phyloP scores from a whole-genome alignment of 352 stramenopile genomes.

The Thraustochytrium sp. region DNA sequence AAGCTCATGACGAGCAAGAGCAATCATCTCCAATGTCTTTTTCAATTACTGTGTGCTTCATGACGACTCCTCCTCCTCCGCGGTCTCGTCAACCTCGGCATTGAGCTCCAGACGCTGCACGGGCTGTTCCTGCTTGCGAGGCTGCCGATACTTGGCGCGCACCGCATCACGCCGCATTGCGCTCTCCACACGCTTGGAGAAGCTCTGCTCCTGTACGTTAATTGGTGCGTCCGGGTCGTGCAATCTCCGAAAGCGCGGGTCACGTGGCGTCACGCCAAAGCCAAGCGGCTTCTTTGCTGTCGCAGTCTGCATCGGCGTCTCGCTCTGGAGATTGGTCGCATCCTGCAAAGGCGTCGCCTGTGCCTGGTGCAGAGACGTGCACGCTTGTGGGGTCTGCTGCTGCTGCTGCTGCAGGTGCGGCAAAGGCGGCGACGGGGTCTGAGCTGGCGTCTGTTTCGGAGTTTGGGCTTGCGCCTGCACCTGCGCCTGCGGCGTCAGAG shows the following conservation, averaged over 20 bases:
- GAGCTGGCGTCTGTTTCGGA: no score
- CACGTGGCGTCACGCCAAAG: background rate
- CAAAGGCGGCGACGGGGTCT: no score
- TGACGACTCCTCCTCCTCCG: background rate
- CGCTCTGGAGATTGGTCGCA: background rate
- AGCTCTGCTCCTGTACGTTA: background rate
- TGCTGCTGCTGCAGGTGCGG: no score
- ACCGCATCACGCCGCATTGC: background rate
- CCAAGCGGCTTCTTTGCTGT: background rate
- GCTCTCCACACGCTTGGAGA: background rate
- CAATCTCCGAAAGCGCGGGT: background rate
- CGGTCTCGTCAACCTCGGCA: background rate
- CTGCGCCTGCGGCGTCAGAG: no score
- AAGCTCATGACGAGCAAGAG: no score
- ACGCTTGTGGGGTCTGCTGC: no score
- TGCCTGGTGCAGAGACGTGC: no score
- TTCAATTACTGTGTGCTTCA: no score
- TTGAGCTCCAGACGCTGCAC: background rate
- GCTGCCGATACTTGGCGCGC: background rate
- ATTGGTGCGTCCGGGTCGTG: background rate
- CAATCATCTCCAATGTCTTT: no score
- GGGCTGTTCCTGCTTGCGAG: background rate
- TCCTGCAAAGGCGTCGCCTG: background rate
- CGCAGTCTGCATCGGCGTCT: background rate
- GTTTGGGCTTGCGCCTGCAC: no score